Base-by-base conservation (phyloP, 257 asterid species). In the Thymus mandschuricus region DNA sequence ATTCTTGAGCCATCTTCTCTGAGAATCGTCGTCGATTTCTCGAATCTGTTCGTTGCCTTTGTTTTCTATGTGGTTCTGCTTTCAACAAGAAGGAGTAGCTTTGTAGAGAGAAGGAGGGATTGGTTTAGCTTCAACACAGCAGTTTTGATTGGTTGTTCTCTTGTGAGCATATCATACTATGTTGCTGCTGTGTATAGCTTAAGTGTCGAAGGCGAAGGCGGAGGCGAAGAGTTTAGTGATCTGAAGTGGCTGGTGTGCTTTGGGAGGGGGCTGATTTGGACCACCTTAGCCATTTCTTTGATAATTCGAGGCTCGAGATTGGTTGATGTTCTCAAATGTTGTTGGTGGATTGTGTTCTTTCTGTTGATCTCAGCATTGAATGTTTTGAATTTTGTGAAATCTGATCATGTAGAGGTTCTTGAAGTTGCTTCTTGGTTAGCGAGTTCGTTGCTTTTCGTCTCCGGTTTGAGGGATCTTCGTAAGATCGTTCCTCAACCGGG, bases 271-370 rank as follows among this genome's bases (percentile, higher is more conserved):
- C 45, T 90, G 1, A 73, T 82, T 70, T 90, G 96, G 97, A 75
- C 79, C 10, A 45, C 81, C 9, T 64, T 88, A 43, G 66, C 79
- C 6, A 10, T 88, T 45, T 86, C 97, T 60, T 71, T 81, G 74
- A 69, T 81, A 27, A 57, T 86, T 15, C 78, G 80, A 72, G 84
- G 82, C 62, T 83, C 86, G 1, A 85, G 75, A 74, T 70, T 80
- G 84, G 66, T 81, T 29, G 63, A 64, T 54, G 55, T 80, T 41
- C 49, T 90, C 33, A 80, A 80, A 65, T 75, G 83, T 27, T 72
- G 68, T 68, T 90, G 97, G 91, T 90, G 96, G 93, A 11, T 85
- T 8, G 28, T 79, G 13, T 78, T 78, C 40, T 86, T 82, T 60
- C 34, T 86, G 55, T 31, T 80, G 56, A 60, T 76, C 66, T 85